Conservation (phyloP, 2,329 filamentous ascomycete species). For the Trichoderma brevicompactum region DNA sequence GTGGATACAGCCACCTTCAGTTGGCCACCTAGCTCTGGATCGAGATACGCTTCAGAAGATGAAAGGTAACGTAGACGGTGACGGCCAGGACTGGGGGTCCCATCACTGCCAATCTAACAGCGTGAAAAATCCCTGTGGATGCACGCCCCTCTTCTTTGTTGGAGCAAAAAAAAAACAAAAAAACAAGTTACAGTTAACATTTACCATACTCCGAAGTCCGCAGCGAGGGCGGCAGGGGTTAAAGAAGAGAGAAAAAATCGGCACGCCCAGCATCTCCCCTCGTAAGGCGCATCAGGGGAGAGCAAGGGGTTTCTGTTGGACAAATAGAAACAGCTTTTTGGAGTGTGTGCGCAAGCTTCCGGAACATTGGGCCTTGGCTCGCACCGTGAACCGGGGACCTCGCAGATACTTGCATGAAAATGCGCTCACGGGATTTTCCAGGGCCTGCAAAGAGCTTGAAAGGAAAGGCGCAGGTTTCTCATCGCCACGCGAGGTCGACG, state of each 20-base stretch:
- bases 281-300: slow-evolving; percentile 5
- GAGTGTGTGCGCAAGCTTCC: background rate
- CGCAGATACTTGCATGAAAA: slow-evolving; percentile 17
- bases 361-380: background rate
- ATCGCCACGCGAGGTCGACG: background rate
- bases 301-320: background rate
- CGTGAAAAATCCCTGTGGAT: background rate
- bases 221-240: background rate
- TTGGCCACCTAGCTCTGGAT: slow-evolving; percentile 1
- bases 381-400: background rate
- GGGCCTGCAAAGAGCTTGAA: background rate
- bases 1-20: slow-evolving; percentile 17
- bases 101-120: background rate
- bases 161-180: background rate
- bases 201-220: background rate
- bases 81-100: background rate
- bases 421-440: slow-evolving; percentile 22
- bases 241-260: background rate
- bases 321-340: background rate
- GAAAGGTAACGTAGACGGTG: slow-evolving; percentile 19
- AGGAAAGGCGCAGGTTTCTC: background rate
- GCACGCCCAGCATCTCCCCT: background rate
- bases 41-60: slow-evolving; percentile 15
- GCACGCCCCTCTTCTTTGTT: background rate
- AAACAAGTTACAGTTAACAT: background rate